Evolutionary conservation across 2,329 filamentous ascomycete genomes (phyloP).

Genomic region (Geosmithia flava): DNA sequence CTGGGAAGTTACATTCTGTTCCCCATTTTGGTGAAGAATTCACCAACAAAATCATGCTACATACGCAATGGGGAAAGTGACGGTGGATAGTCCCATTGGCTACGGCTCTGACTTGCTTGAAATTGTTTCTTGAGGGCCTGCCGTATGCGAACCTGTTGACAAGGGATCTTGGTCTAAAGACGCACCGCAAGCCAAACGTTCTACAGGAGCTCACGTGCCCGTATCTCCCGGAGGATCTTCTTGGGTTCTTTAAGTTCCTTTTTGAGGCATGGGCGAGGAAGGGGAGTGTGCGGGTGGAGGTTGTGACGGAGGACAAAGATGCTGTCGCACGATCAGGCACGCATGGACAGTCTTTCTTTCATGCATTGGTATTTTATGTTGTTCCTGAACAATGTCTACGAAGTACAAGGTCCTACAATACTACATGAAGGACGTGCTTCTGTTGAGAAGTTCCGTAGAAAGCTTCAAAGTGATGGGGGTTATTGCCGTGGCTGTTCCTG

Average conservation of each 20-base stretch:
- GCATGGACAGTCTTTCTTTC: no score
- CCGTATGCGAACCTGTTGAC: conserved; percentile 45
- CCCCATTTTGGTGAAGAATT: conserved; percentile 24
- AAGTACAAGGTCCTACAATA: no score
- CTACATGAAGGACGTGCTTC: no score
- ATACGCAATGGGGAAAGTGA: conserved; percentile 57
- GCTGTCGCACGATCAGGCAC: no score
- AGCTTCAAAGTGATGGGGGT: no score
- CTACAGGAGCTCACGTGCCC: conserved; percentile 1
- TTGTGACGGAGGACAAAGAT: no score
- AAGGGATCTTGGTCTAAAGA: conserved; percentile 48
- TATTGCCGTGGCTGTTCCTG: no score
- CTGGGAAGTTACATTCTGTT: conserved; percentile 25
- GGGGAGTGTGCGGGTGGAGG: neutral
- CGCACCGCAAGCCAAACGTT: neutral
- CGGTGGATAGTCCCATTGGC: conserved; percentile 56
- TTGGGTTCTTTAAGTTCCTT: conserved; percentile 10
- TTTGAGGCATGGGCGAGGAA: neutral
- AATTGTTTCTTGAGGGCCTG: conserved; percentile 43
- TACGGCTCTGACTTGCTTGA: conserved; percentile 51
- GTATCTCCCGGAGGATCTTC: conserved; percentile 6
- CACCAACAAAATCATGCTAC: conserved; percentile 44
- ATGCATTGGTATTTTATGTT: no score
- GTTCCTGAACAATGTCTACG: no score
- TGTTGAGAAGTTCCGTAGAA: no score